These are phyloP conservation scores for Ilex aquifolium DNA, from an alignment of 257 asterid species.

Conservation along the genomic window DNA sequence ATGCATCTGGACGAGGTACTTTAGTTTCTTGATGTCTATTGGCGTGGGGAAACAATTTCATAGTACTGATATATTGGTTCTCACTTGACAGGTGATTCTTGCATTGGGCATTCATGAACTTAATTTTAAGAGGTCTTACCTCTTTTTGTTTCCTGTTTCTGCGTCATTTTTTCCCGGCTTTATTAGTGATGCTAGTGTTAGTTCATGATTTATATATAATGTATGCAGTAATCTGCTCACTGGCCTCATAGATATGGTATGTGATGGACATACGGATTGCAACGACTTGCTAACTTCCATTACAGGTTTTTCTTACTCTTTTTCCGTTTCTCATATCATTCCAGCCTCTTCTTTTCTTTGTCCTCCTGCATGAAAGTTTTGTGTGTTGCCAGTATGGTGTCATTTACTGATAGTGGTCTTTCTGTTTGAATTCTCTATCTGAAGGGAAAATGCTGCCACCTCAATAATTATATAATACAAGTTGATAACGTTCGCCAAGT, in stretches of 20 bases:
- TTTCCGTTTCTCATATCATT: constrained; percentile 6
- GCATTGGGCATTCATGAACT: constrained; percentile 83
- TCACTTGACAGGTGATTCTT: constrained; percentile 50
- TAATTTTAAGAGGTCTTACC: constrained; percentile 74
- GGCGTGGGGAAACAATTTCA: constrained; percentile 9
- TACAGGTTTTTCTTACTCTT: constrained; percentile 52
- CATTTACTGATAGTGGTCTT: too few species aligned
- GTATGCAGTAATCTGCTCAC: constrained; percentile 56
- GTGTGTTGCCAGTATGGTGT: too few species aligned
- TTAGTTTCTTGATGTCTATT: constrained; percentile 11
- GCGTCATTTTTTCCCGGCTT: constrained; percentile 4
- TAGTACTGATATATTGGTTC: constrained; percentile 14
- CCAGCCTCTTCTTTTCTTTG: not conserved
- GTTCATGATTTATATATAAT: constrained; percentile 18
- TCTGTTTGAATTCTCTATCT: too few species aligned
- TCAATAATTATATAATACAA: too few species aligned
- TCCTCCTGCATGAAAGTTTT: too few species aligned
- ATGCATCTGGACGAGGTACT: constrained; percentile 80
- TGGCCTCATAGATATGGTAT: constrained; percentile 69
- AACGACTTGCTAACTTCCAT: constrained; percentile 57
- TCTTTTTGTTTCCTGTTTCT: constrained; percentile 12
- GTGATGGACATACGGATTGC: constrained; percentile 71
- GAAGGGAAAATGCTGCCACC: too few species aligned
- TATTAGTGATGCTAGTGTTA: not conserved
- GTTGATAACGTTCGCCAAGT: too few species aligned